Evolutionary conservation across 2,329 filamentous ascomycete genomes (phyloP).

Genomic region (Diaporthe helianthi): DNA sequence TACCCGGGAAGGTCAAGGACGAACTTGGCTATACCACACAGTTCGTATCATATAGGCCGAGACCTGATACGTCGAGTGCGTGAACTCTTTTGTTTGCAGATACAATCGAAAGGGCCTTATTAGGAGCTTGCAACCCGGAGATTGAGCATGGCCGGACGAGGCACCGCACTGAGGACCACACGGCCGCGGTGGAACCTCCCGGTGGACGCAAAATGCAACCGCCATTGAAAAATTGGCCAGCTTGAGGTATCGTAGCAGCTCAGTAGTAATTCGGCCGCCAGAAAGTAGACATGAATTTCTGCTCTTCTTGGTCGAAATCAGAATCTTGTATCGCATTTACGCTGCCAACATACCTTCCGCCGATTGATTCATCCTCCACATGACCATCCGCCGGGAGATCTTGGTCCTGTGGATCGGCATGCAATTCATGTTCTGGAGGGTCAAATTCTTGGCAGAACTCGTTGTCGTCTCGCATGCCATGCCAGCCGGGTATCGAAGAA

Average conservation of each 20-base stretch:
- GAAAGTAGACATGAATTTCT: constrained; percentile 28
- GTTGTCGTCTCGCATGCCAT: not conserved
- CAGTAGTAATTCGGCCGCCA: constrained; percentile 28
- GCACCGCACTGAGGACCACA: not conserved
- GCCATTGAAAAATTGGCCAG: not conserved
- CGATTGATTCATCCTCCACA: not conserved
- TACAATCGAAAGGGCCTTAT: not conserved
- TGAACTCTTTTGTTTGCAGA: not conserved
- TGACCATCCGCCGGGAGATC: not conserved
- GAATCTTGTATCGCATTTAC: not conserved
- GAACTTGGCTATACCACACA: not conserved
- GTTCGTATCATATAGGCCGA: not conserved
- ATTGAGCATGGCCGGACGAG: not conserved
- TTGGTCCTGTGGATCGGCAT: not conserved
- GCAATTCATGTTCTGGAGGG: not conserved
- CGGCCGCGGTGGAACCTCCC: not conserved
- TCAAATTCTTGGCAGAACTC: too few relatives aligned
- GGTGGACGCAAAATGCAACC: not conserved
- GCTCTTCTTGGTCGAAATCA: constrained; percentile 28
- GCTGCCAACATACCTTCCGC: not conserved
- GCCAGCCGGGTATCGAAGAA: not conserved
- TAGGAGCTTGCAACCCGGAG: not conserved
- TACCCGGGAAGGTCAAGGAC: not conserved
- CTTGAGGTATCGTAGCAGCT: not conserved
- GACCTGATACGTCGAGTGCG: not conserved